Percentiles rank a stretch among this genome's conserved stretches.
Conservation (phyloP, 192 early-diverging fungal genomes). For the Backusella macrospora region DNA sequence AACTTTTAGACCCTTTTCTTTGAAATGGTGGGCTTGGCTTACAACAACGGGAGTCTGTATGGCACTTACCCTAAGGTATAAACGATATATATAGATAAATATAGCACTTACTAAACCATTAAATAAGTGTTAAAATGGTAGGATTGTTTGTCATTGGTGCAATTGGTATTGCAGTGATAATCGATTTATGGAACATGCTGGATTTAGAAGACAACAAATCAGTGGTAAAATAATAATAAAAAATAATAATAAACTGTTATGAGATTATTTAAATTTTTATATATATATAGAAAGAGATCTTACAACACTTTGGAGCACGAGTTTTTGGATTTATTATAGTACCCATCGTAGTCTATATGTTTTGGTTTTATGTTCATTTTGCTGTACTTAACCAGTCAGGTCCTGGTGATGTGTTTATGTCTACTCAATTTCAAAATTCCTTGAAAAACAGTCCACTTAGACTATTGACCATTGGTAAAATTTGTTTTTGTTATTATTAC, state of each 20-base stretch:
- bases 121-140: constrained; percentile 88
- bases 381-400: constrained; percentile 76
- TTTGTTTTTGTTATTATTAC: background rate
- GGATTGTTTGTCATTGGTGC: constrained; percentile 86
- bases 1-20: constrained; percentile 66
- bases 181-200: constrained; percentile 92
- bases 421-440: constrained; percentile 83
- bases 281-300: constrained; percentile 58
- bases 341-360: constrained; percentile 77
- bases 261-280: background rate
- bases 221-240: constrained; percentile 49
- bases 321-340: constrained; percentile 81
- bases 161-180: constrained; percentile 81
- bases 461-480: constrained; percentile 54
- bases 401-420: constrained; percentile 94
- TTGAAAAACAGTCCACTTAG: constrained; percentile 76
- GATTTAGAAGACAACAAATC: constrained; percentile 79
- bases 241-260: background rate
- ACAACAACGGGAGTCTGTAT: constrained; percentile 77
- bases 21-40: constrained; percentile 89
- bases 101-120: background rate
- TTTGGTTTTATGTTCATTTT: constrained; percentile 95
- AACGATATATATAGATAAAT: background rate
- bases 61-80: constrained; percentile 60
- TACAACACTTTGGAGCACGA: constrained; percentile 84